phyloP scores from a whole-genome alignment of 2,329 filamentous ascomycete genomes.

The Diaporthe humulicola region DNA sequence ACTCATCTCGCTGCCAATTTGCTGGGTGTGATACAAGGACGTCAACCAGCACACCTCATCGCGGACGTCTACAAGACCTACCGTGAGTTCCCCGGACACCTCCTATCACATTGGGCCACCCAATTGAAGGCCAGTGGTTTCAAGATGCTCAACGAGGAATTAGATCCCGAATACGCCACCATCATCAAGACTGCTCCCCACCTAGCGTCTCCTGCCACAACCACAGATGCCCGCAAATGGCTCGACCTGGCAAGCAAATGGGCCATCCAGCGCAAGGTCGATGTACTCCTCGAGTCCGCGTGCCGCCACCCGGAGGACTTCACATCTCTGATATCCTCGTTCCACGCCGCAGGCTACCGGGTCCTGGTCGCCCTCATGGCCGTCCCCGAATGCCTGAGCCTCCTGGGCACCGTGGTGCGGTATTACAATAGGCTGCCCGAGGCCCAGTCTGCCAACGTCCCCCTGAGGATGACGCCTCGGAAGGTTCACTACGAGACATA shows the following conservation, averaged over 20 bases:
- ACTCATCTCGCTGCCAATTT: conserved; percentile 58
- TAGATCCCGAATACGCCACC: conserved; percentile 54
- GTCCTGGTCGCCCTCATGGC: conserved; percentile 58
- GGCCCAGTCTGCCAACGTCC: conserved; percentile 51
- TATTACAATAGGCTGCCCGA: conserved; percentile 54
- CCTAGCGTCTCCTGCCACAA: conserved; percentile 50
- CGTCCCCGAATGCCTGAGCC: conserved; percentile 56
- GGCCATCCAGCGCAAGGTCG: conserved; percentile 48
- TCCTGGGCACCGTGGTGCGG: conserved; percentile 57
- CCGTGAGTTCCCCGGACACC: conserved; percentile 41
- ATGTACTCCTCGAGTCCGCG: conserved; percentile 60
- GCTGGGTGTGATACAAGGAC: conserved; percentile 44
- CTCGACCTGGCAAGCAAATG: conserved; percentile 54
- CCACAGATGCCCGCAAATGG: conserved; percentile 59
- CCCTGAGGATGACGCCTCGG: conserved; percentile 56
- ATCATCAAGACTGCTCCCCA: conserved; percentile 45
- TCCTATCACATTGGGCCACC: neutral
- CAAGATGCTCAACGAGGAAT: neutral
- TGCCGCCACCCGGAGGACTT: conserved; percentile 60
- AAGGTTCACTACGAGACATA: conserved; percentile 62
- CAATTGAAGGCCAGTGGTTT: neutral
- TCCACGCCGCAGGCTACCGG: conserved; percentile 51
- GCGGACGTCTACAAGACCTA: conserved; percentile 64
- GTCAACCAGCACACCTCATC: conserved; percentile 56
- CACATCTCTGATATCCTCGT: conserved; percentile 50